phyloP scores from a whole-genome alignment of 2,329 filamentous ascomycete genomes.

The Canariomyces notabilis region DNA sequence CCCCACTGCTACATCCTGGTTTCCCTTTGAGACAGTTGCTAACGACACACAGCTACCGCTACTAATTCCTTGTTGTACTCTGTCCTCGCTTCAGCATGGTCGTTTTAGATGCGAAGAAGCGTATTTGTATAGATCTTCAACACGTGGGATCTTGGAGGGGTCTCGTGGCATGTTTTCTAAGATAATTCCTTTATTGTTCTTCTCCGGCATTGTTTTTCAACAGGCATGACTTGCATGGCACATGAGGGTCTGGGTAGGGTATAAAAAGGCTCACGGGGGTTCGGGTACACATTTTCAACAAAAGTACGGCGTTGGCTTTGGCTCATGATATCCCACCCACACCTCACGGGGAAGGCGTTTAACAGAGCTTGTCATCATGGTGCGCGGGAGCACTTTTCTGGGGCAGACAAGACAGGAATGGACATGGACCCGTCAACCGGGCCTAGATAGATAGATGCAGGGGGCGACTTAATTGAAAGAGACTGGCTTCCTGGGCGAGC shows the following conservation, averaged over 20 bases:
- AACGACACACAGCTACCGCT: conserved; percentile 52
- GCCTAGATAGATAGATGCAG: conserved; percentile 24
- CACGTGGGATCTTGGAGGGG: conserved; percentile 18
- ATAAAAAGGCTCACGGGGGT: conserved; percentile 26
- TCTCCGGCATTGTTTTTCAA: conserved; percentile 28
- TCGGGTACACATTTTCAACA: conserved; percentile 34
- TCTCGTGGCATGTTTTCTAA: conserved; percentile 21
- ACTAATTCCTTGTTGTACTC: conserved; percentile 46
- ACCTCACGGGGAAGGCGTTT: conserved; percentile 28
- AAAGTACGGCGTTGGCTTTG: conserved; percentile 35
- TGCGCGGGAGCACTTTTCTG: conserved; percentile 31
- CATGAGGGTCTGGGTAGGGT: conserved; percentile 26
- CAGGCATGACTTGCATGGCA: conserved; percentile 29
- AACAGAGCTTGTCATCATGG: conserved; percentile 29
- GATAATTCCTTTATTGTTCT: conserved; percentile 18
- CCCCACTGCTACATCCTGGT: conserved; percentile 2
- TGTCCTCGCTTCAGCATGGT: conserved; percentile 5
- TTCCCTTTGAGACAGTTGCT: conserved; percentile 19
- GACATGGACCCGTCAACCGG: conserved; percentile 40
- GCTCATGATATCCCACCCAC: conserved; percentile 31
- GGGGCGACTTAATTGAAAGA: conserved; percentile 12
- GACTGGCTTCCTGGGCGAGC: conserved; percentile 10
- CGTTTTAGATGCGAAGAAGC: conserved; percentile 2
- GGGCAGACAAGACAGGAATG: conserved; percentile 33
- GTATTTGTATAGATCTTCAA: conserved; percentile 22